These are phyloP conservation scores for Candida nonsorbophila DNA, from an alignment of 805 yeast genomes.

Conservation along the genomic window DNA sequence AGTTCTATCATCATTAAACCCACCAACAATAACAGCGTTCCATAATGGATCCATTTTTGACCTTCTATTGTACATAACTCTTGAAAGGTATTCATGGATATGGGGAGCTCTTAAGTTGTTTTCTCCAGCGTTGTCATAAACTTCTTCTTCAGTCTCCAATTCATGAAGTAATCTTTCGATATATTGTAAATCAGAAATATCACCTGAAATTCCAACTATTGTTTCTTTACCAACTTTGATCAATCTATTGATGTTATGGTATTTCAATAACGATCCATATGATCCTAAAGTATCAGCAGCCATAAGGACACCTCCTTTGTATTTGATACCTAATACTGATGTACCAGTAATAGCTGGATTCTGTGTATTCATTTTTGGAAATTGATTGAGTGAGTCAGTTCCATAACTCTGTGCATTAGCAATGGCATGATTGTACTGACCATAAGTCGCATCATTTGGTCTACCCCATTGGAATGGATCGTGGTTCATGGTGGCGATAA, in stretches of 20 bases:
- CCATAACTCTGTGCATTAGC: constrained; percentile 49
- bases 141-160: constrained; percentile 64
- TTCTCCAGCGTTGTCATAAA: constrained; percentile 67
- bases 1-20: constrained; percentile 58
- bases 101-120: constrained; percentile 72
- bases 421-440: constrained; percentile 69
- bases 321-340: constrained; percentile 88
- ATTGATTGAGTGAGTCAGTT: constrained; percentile 14
- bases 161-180: constrained; percentile 71
- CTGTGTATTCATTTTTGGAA: constrained; percentile 83
- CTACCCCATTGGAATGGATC: constrained; percentile 95
- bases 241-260: constrained; percentile 80
- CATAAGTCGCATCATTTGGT: constrained; percentile 79
- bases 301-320: constrained; percentile 81
- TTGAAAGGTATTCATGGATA: constrained; percentile 80
- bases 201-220: constrained; percentile 92
- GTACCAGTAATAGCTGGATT: constrained; percentile 96
- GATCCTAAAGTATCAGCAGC: constrained; percentile 95
- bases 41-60: constrained; percentile 93
- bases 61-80: constrained; percentile 82
- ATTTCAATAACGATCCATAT: constrained; percentile 88
- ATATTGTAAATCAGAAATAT: constrained; percentile 88
- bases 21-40: constrained; percentile 92
- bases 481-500: constrained; percentile 85
- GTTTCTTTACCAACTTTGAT: constrained; percentile 80